phyloP scores from a whole-genome alignment of 2,329 filamentous ascomycete genomes.

The Aspergillus alliaceus region DNA sequence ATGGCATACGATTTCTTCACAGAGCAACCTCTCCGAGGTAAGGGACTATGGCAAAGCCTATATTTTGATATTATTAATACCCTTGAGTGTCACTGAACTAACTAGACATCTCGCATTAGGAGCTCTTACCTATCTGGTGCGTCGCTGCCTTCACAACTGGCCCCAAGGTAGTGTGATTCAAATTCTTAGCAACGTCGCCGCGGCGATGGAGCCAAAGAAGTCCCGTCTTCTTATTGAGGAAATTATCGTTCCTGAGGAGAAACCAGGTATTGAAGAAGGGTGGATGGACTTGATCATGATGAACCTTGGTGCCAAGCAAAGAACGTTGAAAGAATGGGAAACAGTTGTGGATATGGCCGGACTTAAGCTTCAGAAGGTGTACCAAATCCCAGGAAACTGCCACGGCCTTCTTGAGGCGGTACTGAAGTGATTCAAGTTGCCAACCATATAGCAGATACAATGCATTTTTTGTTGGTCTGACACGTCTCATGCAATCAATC shows the following conservation, averaged over 20 bases:
- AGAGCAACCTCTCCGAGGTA: constrained; percentile 40
- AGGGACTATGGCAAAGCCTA: background rate
- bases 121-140: background rate
- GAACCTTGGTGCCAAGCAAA: background rate
- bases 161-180: background rate
- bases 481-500: no score
- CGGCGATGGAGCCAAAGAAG: background rate
- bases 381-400: background rate
- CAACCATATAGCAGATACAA: no score
- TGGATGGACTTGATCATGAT: background rate
- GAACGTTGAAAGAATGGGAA: background rate
- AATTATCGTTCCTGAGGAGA: background rate
- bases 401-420: background rate
- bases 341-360: background rate
- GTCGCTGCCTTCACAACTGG: background rate
- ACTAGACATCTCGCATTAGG: background rate
- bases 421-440: background rate
- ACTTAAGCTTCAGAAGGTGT: background rate
- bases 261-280: background rate
- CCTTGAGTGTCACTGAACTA: no score
- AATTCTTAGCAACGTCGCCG: background rate
- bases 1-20: background rate
- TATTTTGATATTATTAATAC: no score
- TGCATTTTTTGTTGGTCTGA: no score
- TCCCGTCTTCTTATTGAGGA: background rate